A percentile compares a stretch with the other conserved stretches of the same genome.
These are phyloP conservation scores for Escovopsis sp. DNA, from an alignment of 2,329 filamentous ascomycete genomes.

Conservation along the genomic window DNA sequence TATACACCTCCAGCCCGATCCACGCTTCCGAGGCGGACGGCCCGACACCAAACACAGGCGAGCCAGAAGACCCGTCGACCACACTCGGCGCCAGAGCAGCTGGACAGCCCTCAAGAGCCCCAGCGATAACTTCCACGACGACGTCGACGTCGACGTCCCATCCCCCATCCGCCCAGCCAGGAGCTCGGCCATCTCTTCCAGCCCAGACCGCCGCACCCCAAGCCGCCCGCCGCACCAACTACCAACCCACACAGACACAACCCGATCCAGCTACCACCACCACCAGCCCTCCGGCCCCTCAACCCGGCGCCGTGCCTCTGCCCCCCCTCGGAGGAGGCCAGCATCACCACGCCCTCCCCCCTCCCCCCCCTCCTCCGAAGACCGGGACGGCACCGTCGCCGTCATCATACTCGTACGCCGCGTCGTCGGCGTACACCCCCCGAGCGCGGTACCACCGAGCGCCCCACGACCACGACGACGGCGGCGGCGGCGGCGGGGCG, in stretches of 20 bases:
- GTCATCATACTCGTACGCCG: constrained; percentile 11
- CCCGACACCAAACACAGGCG: constrained; percentile 30
- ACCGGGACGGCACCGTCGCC: constrained; percentile 22
- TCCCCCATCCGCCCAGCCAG: constrained; percentile 32
- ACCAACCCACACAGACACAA: constrained; percentile 30
- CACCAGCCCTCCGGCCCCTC: constrained; percentile 35
- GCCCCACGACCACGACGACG: constrained; percentile 7
- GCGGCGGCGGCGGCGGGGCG: constrained; percentile 10
- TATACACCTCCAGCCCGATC: constrained; percentile 46
- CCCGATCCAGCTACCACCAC: constrained; percentile 8
- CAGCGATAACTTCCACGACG: constrained; percentile 15
- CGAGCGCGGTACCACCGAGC: too few species aligned
- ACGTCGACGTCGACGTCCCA: constrained; percentile 17
- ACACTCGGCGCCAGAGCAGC: constrained; percentile 5
- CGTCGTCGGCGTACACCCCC: too few species aligned
- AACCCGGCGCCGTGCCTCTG: constrained; percentile 40
- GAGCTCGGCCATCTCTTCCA: constrained; percentile 29
- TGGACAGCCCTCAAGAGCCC: constrained; percentile 4
- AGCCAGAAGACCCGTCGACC: constrained; percentile 3
- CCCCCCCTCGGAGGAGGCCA: constrained; percentile 17
- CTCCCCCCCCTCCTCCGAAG: constrained; percentile 36
- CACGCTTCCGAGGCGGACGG: constrained; percentile 38
- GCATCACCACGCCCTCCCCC: neutral
- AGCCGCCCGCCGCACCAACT: constrained; percentile 16
- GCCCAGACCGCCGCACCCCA: constrained; percentile 25